Conservation (phyloP, 2,329 filamentous ascomycete genomes). For the Fusarium scirpi region DNA sequence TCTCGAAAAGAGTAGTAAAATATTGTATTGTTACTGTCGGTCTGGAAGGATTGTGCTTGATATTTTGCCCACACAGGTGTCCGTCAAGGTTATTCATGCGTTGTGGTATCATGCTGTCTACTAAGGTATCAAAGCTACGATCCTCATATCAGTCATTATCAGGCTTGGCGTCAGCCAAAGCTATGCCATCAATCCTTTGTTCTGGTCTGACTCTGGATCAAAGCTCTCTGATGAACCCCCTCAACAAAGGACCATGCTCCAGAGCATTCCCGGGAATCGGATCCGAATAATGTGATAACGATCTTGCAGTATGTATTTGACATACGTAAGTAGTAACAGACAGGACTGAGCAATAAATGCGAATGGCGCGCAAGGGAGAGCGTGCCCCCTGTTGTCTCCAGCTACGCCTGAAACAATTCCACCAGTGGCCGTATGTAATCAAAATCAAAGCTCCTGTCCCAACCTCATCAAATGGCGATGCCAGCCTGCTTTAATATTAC, state of each 20-base stretch:
- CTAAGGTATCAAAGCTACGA: constrained; percentile 14
- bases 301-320: not conserved
- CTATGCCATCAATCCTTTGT: constrained; percentile 2
- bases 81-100: constrained; percentile 27
- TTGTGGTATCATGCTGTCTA: not conserved
- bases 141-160: constrained; percentile 7
- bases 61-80: constrained; percentile 7
- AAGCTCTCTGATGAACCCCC: constrained; percentile 13
- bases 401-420: constrained; percentile 41
- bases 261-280: constrained; percentile 25
- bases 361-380: constrained; percentile 36
- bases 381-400: constrained; percentile 38
- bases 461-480: constrained; percentile 22
- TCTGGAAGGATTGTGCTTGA: not conserved
- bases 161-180: constrained; percentile 12
- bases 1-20: not conserved
- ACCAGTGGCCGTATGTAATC: constrained; percentile 32
- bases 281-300: constrained; percentile 18
- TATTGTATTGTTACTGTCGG: constrained; percentile 5
- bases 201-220: constrained; percentile 4
- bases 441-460: constrained; percentile 39
- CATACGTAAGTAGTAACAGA: not conserved
- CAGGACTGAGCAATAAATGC: constrained; percentile 23
- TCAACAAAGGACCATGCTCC: constrained; percentile 22
- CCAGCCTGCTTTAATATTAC: constrained; percentile 7